These are phyloP conservation scores for Diospyros kaki DNA, from an alignment of 148 eudicot genomes.

Conservation along the genomic window DNA sequence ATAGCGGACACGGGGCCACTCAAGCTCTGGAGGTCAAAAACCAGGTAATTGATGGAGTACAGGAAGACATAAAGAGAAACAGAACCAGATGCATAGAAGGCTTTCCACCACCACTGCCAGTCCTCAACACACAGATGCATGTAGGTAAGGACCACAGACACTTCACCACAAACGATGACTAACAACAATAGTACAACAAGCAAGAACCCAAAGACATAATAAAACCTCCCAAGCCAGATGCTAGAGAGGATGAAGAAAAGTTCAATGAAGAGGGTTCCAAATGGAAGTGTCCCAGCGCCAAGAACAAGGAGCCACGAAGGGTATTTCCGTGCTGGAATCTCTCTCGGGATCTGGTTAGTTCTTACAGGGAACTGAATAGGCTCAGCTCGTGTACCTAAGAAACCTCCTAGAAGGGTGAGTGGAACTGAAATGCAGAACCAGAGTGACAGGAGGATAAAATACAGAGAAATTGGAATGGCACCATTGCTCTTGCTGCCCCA, in stretches of 20 bases:
- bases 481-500: slow-evolving; percentile 68
- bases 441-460: slow-evolving; percentile 44
- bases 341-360: slow-evolving; percentile 57
- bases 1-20: slow-evolving; percentile 57
- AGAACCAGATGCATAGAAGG: slow-evolving; percentile 64
- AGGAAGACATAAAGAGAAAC: slow-evolving; percentile 59
- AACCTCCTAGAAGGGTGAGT: slow-evolving; percentile 60
- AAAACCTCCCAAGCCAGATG: slow-evolving; percentile 64
- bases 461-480: slow-evolving; percentile 56
- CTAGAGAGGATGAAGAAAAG: slow-evolving; percentile 60
- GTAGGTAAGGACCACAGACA: slow-evolving; percentile 60
- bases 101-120: slow-evolving; percentile 84
- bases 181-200: slow-evolving; percentile 45
- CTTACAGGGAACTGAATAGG: slow-evolving; percentile 48
- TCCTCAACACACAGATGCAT: slow-evolving; percentile 72
- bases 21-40: slow-evolving; percentile 53
- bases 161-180: slow-evolving; percentile 54
- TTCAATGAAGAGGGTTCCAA: slow-evolving; percentile 62
- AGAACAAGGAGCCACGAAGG: slow-evolving; percentile 65
- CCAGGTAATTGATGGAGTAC: slow-evolving; percentile 57
- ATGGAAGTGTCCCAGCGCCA: slow-evolving; percentile 70
- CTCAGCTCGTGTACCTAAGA: slow-evolving; percentile 44
- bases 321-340: slow-evolving; percentile 55
- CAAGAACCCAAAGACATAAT: slow-evolving; percentile 57
- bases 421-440: slow-evolving; percentile 71